Base-by-base conservation (phyloP, 208 protist genomes). In the Dictyostelium gargantuum region DNA sequence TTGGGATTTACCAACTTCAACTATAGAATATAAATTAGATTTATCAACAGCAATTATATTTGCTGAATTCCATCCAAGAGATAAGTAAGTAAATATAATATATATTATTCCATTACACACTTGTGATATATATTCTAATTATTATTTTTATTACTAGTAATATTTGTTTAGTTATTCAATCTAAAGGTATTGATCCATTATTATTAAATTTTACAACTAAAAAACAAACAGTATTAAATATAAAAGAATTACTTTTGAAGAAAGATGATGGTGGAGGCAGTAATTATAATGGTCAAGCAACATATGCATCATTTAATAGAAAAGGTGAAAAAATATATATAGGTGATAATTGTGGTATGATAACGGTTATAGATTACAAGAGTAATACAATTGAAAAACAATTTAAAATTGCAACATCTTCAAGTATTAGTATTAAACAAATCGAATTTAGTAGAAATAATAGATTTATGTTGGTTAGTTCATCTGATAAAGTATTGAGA, bases 1-100 rank as follows among this genome's bases (percentile, higher is more conserved):
- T 26, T 96, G 95, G 95, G 94, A 95, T 85, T 52, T 96, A 35
- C 11, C 93, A n/a, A 70, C 11, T 50, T 15, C 52, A 48, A 66
- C 8, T 19, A 80, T 92, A 17, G 80, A 92, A n/a, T 44, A 50
- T 4, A 82, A 54, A 23, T 35, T 94, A 40, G 38, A 70, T 11
- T 89, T 95, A 40, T 56, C 89, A 8, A 56, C 72, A 15, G 23
- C 80, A 13, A 56, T 94, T 11, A 13, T 68, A 61, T 79, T 68
- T 29, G 81, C 54, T 9, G 91, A 95, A 50, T 80, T 95, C 6
- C 94, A 95, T 40, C 94, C 94, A 35, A 86, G 92, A 50, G 81
- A 94, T 70, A 72, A 79, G 91, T 93, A 80, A 21, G 50, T 68
- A 8, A 29, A 46, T n/a, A 13, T 81, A n/a, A 48, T 76, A 46